Evolutionary conservation across 1,284 basidiomycete species (phyloP), one percentile per base, ranked within the genome.

Genomic region (Papiliotrema laurentii): DNA sequence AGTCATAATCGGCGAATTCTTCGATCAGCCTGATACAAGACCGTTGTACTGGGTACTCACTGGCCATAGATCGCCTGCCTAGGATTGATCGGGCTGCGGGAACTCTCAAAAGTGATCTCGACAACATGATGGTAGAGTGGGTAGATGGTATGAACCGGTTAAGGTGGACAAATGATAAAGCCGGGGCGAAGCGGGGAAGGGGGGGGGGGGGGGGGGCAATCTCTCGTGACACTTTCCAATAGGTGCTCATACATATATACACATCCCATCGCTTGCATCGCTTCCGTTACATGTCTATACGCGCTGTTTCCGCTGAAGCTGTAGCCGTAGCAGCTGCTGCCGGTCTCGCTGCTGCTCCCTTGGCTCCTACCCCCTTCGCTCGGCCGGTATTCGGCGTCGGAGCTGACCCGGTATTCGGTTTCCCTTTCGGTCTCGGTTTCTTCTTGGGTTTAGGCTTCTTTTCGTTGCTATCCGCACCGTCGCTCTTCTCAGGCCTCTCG

Each of bases 1-100:
- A 86, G 59, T 85, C 73, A 62, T 82, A 86, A 56, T 80, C 80
- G 42, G 75, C 77, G 60, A 80, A 79, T 46, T 72, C 71, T 72
- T 22, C 31, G 3, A 36, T 45, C 19, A 46, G 30, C 21, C 35
- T 19, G 24, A 25, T 14, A 16, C 18, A 11, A 18, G 14, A 14
- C 11, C 14, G n/a, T 19, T 21, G 4, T n/a, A 30, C 7, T 39
- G 25, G 4, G 30, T 5, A 42, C 46, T 22, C 22, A 47, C 46
- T 47, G 21, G 38, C 37, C 45, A 46, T 46, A 31, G 30, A 22
- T 21, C 41, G 41, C 28, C 19, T 43, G 18, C n/a, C 30, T 11
- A 31, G 18, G 3, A 43, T 25, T n/a, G n/a, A n/a, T n/a, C n/a
- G n/a, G n/a, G n/a, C n/a, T n/a, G n/a, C n/a, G n/a, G n/a, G n/a